Base-by-base conservation (phyloP, 495 filamentous ascomycete genomes). In the Daldinia grandis region DNA sequence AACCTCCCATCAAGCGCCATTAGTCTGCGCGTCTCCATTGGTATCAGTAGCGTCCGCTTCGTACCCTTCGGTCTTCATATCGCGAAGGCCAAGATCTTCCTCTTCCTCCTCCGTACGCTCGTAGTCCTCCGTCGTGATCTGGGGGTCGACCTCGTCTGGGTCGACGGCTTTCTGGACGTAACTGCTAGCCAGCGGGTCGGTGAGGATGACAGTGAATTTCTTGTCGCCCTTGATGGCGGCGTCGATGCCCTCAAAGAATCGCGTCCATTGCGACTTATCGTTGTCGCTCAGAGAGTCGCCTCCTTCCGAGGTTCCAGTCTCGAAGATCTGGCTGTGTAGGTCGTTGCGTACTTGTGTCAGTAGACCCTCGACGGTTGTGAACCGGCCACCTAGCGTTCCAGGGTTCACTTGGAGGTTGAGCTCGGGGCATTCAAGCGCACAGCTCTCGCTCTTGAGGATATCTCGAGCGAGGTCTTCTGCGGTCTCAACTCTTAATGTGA, bases 381-480 rank as follows among this genome's bases (percentile, higher is more conserved):
- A 99, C 42, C 94, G 89, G n/a, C 95, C 95, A 67, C 95, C 95
- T 4, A 98, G 87, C 0, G 95, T 98, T 44, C 95, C 95, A 0
- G 94, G 92, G 75, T 93, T 90, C 24, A 98, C 92, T 33, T 86
- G 86, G 24, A 99, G 86, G 66, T 88, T 87, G 64, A 97, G 89
- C 74, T 98, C 94, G 2, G 94, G 91, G 74, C 92, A 95, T 72
- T 87, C 84, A 55, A 99, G 83, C 5, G 88, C 87, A 74, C 94
- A 97, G 37, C 91, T 95, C 79, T 98, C 95, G 74, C 92, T 94
- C 85, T 99, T 99, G 59, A 99, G 87, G 65, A 99, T 96, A 77
- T 99, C 95, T 66, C 95, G 88, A 6, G 87, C 87, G 12, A 99
- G 87, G 79, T 99, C 95, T 38, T 88, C 86, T n/a, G 82, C 74